These are phyloP conservation scores for Penicillium sp. DNA, from an alignment of 2,329 filamentous ascomycete species.

Conservation along the genomic window DNA sequence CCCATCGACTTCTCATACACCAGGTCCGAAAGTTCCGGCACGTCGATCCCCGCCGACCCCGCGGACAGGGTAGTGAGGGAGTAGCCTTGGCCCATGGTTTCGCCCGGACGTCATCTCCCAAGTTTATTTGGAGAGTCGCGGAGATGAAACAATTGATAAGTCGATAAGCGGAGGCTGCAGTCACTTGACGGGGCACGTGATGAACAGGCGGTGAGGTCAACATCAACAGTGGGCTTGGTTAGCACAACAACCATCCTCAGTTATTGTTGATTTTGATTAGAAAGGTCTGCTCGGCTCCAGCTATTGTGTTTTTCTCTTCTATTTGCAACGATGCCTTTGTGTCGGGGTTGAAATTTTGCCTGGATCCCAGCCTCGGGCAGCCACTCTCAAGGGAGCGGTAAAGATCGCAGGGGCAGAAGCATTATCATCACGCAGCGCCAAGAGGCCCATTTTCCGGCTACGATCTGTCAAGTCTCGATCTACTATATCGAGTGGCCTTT, in stretches of 20 bases:
- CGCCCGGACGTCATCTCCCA: conserved; percentile 29
- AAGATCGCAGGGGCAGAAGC: not conserved
- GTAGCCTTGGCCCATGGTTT: conserved; percentile 89
- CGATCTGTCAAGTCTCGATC: not conserved
- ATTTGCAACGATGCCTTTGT: not conserved
- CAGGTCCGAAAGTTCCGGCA: conserved; percentile 83
- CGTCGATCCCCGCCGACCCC: conserved; percentile 87
- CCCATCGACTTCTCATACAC: conserved; percentile 90
- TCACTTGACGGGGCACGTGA: conserved; percentile 22
- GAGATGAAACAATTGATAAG: conserved; percentile 5
- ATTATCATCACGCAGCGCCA: not conserved
- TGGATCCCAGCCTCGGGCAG: not conserved
- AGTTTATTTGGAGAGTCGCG: conserved; percentile 1
- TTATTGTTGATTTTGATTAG: not conserved
- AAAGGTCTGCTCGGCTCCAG: not conserved
- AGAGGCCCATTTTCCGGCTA: not conserved
- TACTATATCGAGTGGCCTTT: not conserved
- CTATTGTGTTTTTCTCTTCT: not conserved
- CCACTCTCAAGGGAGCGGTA: not conserved
- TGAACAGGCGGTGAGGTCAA: conserved; percentile 23
- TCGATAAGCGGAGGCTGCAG: conserved; percentile 17
- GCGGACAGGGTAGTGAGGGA: conserved; percentile 87
- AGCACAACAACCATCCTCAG: not conserved
- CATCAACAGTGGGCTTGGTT: no score
- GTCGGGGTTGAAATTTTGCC: not conserved